Conservation (phyloP, 192 early-diverging fungal species). For the Geosiphon pyriformis region DNA sequence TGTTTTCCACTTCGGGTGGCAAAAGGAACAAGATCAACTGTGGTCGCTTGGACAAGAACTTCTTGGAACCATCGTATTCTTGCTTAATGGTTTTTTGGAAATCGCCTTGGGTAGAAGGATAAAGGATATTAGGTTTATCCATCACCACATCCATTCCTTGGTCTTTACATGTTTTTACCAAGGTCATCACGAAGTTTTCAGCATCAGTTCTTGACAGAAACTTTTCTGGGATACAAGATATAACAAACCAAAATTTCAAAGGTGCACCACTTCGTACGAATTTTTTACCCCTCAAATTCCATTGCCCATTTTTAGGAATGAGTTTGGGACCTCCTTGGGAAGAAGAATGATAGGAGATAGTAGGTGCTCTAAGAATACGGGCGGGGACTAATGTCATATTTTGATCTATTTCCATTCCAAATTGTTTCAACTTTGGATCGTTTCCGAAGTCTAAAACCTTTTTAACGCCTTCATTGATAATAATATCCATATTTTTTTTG, state of each 20-base stretch:
- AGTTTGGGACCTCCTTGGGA: conserved; percentile 45
- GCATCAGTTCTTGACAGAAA: conserved; percentile 47
- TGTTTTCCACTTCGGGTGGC: conserved; percentile 79
- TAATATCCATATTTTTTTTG: conserved; percentile 67
- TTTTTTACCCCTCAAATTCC: conserved; percentile 82
- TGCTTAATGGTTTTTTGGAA: conserved; percentile 62
- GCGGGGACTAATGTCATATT: conserved; percentile 67
- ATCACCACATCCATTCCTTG: conserved; percentile 61
- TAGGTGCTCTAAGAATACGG: conserved; percentile 74
- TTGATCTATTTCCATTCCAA: conserved; percentile 63
- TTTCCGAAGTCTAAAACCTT: conserved; percentile 54
- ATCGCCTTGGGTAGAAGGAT: conserved; percentile 54
- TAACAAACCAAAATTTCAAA: conserved; percentile 76
- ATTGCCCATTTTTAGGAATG: conserved; percentile 66
- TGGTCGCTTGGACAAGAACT: conserved; percentile 55
- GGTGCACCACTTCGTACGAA: conserved; percentile 72
- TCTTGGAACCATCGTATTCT: conserved; percentile 63
- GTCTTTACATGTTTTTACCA: conserved; percentile 67
- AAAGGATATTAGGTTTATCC: conserved; percentile 38
- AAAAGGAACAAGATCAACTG: conserved; percentile 84
- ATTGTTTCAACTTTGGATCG: conserved; percentile 67
- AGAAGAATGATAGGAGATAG: conserved; percentile 54
- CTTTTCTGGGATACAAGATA: conserved; percentile 62
- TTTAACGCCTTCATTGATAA: conserved; percentile 58
- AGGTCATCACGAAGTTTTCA: conserved; percentile 67